phyloP scores from a whole-genome alignment of 2,329 filamentous ascomycete genomes.

The Fusarium annulatum region DNA sequence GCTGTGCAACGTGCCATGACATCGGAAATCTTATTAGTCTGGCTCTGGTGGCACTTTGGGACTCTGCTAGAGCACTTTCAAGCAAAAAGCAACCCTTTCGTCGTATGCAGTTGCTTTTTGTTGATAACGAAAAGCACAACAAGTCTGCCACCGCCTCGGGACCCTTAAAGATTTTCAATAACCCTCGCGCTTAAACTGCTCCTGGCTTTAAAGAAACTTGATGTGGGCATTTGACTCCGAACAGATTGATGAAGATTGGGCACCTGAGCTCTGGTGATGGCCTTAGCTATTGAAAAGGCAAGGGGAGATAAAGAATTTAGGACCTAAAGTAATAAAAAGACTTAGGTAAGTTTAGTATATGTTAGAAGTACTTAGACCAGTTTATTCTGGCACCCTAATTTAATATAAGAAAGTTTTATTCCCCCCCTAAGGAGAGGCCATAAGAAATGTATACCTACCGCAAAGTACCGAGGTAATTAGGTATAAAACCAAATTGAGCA shows the following conservation, averaged over 20 bases:
- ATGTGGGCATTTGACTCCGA: not conserved
- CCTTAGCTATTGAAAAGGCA: not conserved
- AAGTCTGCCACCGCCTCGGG: not conserved
- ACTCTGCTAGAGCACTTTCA: not conserved
- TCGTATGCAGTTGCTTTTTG: not conserved
- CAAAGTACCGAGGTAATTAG: no score
- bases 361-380: not conserved
- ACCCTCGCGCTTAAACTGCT: not conserved
- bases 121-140: not conserved
- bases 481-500: no score
- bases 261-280: not conserved
- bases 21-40: not conserved
- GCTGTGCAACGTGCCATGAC: not conserved
- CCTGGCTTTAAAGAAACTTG: not conserved
- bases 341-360: not conserved
- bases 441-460: not conserved
- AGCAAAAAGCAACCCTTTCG: not conserved
- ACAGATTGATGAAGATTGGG: not conserved
- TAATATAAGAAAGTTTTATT: not conserved
- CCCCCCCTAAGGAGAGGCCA: not conserved
- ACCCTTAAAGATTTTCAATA: not conserved
- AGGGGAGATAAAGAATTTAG: not conserved
- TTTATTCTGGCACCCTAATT: not conserved
- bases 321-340: not conserved
- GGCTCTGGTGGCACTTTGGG: not conserved